Evolutionary conservation across 176 grass and related monocot species (phyloP).

Genomic region (Eragrostis curvula): DNA sequence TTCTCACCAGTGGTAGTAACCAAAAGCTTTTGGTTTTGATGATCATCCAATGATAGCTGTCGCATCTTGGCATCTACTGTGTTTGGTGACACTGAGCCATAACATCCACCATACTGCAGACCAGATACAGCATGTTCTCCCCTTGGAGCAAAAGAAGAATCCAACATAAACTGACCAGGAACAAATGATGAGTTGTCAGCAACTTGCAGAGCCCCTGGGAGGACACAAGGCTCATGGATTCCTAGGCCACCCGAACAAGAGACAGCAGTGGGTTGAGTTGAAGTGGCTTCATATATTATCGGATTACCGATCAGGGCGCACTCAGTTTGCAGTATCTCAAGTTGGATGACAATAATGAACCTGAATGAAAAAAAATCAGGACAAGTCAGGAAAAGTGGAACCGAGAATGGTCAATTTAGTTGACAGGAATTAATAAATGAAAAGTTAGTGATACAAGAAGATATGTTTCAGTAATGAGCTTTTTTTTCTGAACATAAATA

Average conservation of each 20-base stretch:
- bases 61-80: conserved; percentile 40
- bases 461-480: background rate
- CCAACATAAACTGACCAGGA: conserved; percentile 39
- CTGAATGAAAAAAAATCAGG: conserved; percentile 44
- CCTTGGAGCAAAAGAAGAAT: conserved; percentile 41
- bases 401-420: conserved; percentile 5
- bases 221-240: background rate
- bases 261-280: background rate
- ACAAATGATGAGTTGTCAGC: conserved; percentile 31
- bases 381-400: background rate
- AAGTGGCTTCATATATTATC: conserved; percentile 47
- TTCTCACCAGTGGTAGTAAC: conserved; percentile 40
- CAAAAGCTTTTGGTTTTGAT: conserved; percentile 71
- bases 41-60: conserved; percentile 34
- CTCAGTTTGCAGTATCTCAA: conserved; percentile 60
- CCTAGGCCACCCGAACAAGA: background rate
- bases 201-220: background rate
- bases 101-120: conserved; percentile 31
- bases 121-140: background rate
- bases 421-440: background rate
- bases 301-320: conserved; percentile 60
- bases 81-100: conserved; percentile 40
- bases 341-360: conserved; percentile 77
- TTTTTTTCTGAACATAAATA: too few relatives aligned
- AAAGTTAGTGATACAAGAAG: background rate